Percentiles rank a stretch among this genome's conserved stretches.
Conservation (phyloP, 2,329 filamentous ascomycete species). For the Phoma sp. region DNA sequence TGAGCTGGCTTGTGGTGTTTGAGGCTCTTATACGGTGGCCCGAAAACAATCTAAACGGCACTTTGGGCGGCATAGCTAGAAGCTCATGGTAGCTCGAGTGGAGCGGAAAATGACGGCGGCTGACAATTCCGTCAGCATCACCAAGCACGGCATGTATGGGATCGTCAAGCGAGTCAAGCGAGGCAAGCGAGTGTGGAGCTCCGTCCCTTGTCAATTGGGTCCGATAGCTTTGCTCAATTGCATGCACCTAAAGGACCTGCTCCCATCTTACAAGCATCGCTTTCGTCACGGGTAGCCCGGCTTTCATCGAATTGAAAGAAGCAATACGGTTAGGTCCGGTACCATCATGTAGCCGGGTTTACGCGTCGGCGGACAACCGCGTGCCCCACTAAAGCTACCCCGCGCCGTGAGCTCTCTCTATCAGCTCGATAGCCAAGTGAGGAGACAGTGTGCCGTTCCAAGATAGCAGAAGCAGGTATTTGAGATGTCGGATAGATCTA, state of each 20-base stretch:
- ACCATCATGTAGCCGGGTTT: slow-evolving; percentile 6
- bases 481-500: neutral
- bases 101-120: slow-evolving; percentile 24
- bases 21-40: slow-evolving; percentile 4
- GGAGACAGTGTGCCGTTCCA: slow-evolving; percentile 4
- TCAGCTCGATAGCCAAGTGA: neutral
- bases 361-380: slow-evolving; percentile 13
- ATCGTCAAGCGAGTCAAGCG: too few species aligned
- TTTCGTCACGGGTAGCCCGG: too few species aligned
- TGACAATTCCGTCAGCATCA: slow-evolving; percentile 22
- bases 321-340: slow-evolving; percentile 18
- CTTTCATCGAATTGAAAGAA: neutral
- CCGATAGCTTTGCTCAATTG: neutral
- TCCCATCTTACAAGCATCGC: too few species aligned
- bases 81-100: slow-evolving; percentile 1
- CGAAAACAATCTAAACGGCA: neutral
- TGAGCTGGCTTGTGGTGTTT: neutral
- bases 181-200: too few species aligned
- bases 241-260: too few species aligned
- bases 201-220: too few species aligned
- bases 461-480: slow-evolving; percentile 6
- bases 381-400: slow-evolving; percentile 23
- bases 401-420: neutral
- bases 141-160: slow-evolving; percentile 1
- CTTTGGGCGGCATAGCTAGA: slow-evolving; percentile 3